Evolutionary conservation across 345 rosid genomes (phyloP).

Genomic region (Camelina hispida): DNA sequence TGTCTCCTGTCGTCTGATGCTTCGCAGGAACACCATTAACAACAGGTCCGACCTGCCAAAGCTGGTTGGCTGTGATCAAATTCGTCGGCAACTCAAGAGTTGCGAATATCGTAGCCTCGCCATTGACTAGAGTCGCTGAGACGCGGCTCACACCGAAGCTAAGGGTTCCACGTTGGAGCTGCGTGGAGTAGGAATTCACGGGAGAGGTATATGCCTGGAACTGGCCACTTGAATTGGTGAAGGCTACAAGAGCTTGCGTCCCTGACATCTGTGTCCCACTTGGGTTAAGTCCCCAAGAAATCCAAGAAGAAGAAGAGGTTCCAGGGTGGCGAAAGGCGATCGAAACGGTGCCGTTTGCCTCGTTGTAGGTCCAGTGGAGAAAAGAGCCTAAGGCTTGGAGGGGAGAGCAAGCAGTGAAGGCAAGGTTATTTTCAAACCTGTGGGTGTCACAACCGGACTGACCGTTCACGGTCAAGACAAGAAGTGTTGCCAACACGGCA

Average conservation of each 20-base stretch:
- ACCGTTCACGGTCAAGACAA: slow-evolving; percentile 28
- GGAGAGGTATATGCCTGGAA: slow-evolving; percentile 51
- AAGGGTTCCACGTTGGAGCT: slow-evolving; percentile 37
- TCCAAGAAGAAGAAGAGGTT: slow-evolving; percentile 53
- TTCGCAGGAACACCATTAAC: fast-evolving
- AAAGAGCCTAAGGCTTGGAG: slow-evolving; percentile 58
- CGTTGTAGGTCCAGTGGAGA: slow-evolving; percentile 69
- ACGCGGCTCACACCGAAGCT: slow-evolving; percentile 56
- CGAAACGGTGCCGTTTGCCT: slow-evolving; percentile 49
- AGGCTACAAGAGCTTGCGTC: slow-evolving; percentile 71
- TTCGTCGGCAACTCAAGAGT: slow-evolving; percentile 50
- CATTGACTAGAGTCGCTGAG: slow-evolving; percentile 34
- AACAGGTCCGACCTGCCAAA: slow-evolving; percentile 77
- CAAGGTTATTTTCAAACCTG: slow-evolving; percentile 46
- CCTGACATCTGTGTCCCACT: slow-evolving; percentile 47
- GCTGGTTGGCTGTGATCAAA: slow-evolving; percentile 49
- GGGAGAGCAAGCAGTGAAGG: slow-evolving; percentile 45
- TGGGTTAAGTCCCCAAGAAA: slow-evolving; percentile 80
- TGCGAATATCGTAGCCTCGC: slow-evolving; percentile 68
- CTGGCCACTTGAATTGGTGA: slow-evolving; percentile 47
- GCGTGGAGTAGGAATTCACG: background rate
- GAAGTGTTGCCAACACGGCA: slow-evolving; percentile 16
- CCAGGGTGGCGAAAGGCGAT: slow-evolving; percentile 63
- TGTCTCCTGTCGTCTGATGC: slow-evolving; percentile 43
- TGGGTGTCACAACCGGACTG: slow-evolving; percentile 44